Base-by-base conservation (phyloP, 2,329 filamentous ascomycete genomes). In the Sclerotinia glacialis region DNA sequence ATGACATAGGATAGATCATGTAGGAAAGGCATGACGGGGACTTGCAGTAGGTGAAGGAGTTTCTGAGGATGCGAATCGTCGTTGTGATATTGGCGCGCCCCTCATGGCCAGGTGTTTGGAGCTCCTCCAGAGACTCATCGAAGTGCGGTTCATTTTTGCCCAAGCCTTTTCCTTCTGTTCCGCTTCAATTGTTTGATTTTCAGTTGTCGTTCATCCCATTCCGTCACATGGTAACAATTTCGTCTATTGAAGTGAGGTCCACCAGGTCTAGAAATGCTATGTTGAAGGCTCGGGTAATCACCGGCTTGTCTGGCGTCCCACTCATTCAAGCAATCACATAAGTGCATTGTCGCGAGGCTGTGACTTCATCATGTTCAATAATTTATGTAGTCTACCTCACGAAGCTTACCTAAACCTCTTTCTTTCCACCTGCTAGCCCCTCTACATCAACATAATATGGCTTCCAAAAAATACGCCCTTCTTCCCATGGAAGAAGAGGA, bases 401-500 rank as follows among this genome's bases (percentile, higher is more conserved):
- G 47, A 21, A 21, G 34, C 3, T 50, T 18, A 26, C 9, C 26
- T 23, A 21, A 23, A 40, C 8, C 44, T 21, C 1, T 23, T 37
- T 37, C 5, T 26, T 11, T 2, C 23, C 23, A 23, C 8, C 8
- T 2, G 11, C 0, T 14, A 18, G 12, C 16, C 26, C 11, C 5
- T 37, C 11, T 21, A 21, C 8, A 14, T 21, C 4, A 4, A 40
- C 21, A 37, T 9, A 61, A 46, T 6, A 72, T 72, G 70, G 81
- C 80, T 68, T 79, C 80, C 56, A 89, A 89, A 76, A 85, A 84
- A 72, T 90, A 89, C 76, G 86, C 87, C 9, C 85, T 90, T 71
- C 78, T 90, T 69, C 83, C 87, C 9, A 90, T 90, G 87, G 86
- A 86, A 67, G 86, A 86, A 14, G 84, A 84, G 44, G 85, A 86